Percentiles rank a stretch among this genome's conserved stretches.
phyloP scores from a whole-genome alignment of 768 basidiomycete genomes.

The Mrakia blollopis region DNA sequence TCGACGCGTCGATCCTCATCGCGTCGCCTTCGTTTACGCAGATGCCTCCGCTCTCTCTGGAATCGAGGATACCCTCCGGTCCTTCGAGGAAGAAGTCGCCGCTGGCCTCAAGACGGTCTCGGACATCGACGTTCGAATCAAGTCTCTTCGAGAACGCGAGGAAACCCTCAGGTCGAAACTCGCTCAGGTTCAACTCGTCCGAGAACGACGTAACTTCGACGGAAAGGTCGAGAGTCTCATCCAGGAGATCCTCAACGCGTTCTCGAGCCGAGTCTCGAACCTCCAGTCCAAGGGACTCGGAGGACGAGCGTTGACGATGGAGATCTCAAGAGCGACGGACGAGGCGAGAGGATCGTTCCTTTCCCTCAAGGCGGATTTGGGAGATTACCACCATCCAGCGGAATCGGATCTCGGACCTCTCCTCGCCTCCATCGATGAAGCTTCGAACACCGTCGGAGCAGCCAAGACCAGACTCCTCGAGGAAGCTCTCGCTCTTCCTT shows the following conservation, averaged over 20 bases:
- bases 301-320: background rate
- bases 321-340: background rate
- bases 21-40: background rate
- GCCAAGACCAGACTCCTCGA: background rate
- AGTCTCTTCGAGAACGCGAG: background rate
- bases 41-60: background rate
- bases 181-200: background rate
- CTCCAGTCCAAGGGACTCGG: background rate
- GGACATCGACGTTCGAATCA: background rate
- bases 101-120: background rate
- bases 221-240: background rate
- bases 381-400: background rate
- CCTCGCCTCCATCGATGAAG: background rate
- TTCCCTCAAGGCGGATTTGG: background rate
- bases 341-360: background rate
- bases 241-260: background rate
- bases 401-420: background rate
- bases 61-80: background rate
- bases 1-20: background rate
- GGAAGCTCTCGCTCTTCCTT: slow-evolving; percentile 1
- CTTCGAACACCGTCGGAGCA: background rate
- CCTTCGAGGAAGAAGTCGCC: background rate
- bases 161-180: background rate
- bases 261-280: background rate
- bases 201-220: background rate